Percentiles rank a stretch among this genome's conserved stretches.
These are phyloP conservation scores for Clausena lansium DNA, from an alignment of 345 rosid species.

Conservation along the genomic window DNA sequence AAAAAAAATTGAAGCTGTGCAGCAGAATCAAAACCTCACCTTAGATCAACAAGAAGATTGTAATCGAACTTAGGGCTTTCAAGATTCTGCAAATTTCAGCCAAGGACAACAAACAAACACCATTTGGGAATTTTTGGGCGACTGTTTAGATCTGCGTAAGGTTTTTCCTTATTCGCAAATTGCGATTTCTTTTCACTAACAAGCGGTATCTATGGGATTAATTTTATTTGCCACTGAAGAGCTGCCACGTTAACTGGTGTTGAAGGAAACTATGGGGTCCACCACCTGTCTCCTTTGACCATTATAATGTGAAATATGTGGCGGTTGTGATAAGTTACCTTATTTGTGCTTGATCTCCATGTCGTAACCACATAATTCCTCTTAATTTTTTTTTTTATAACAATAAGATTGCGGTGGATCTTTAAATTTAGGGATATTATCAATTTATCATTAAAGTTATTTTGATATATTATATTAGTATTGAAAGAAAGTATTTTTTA, in stretches of 20 bases:
- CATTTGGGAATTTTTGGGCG: background rate
- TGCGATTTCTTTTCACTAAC: no score
- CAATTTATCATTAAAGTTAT: no score
- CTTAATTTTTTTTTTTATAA: no score
- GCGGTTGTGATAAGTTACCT: no score
- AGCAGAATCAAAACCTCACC: slow-evolving; percentile 12
- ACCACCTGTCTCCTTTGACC: background rate
- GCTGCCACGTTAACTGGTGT: background rate
- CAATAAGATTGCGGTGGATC: no score
- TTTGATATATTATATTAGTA: no score
- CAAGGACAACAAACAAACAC: background rate
- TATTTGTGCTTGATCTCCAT: no score
- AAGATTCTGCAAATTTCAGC: slow-evolving; percentile 16
- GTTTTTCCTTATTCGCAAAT: background rate
- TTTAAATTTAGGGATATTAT: no score
- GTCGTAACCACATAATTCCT: no score
- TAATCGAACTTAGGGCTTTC: background rate
- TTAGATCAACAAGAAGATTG: background rate
- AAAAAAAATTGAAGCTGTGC: background rate
- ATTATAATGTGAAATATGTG: no score
- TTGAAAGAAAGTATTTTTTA: no score
- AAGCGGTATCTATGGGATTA: no score
- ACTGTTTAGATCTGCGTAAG: slow-evolving; percentile 19
- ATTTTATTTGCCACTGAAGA: background rate
- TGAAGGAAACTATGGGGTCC: background rate